Evolutionary conservation across 176 grass and related monocot species (phyloP).

Genomic region (Carex cristatella): DNA sequence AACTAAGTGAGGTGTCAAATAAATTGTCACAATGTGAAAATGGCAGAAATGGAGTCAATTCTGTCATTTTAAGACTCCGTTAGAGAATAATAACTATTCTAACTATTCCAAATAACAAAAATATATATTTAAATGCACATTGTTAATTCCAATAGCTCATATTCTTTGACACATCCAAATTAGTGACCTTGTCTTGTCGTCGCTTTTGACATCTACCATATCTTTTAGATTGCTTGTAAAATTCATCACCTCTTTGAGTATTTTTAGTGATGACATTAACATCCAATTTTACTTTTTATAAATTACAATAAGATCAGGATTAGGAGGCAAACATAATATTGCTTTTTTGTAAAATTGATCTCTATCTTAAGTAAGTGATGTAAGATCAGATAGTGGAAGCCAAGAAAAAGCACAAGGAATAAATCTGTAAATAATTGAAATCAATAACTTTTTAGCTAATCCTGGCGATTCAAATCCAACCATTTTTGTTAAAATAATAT

Average conservation of each 20-base stretch:
- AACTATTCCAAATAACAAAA: too few relatives aligned
- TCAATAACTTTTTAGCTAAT: neutral
- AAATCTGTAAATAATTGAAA: constrained; percentile 1
- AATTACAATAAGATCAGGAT: constrained; percentile 1
- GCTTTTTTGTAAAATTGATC: constrained; percentile 4
- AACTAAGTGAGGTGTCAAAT: too few relatives aligned
- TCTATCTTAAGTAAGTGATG: neutral
- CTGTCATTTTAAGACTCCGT: too few relatives aligned
- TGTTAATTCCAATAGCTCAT: too few relatives aligned
- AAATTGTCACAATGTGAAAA: too few relatives aligned
- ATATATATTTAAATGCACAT: too few relatives aligned
- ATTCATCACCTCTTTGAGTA: neutral
- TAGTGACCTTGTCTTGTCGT: neutral
- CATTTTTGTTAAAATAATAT: neutral
- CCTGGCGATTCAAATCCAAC: neutral
- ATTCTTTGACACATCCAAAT: too few relatives aligned
- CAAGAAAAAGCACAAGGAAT: neutral
- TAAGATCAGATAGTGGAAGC: neutral
- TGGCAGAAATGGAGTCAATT: too few relatives aligned
- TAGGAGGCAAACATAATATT: neutral
- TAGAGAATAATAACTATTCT: too few relatives aligned
- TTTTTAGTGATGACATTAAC: neutral
- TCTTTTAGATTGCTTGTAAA: neutral
- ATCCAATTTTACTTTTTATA: neutral
- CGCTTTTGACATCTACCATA: neutral